Percentiles rank a stretch among this genome's conserved stretches.
phyloP scores from a whole-genome alignment of 192 early-diverging fungal species.

The Umbelopsis isabellina region DNA sequence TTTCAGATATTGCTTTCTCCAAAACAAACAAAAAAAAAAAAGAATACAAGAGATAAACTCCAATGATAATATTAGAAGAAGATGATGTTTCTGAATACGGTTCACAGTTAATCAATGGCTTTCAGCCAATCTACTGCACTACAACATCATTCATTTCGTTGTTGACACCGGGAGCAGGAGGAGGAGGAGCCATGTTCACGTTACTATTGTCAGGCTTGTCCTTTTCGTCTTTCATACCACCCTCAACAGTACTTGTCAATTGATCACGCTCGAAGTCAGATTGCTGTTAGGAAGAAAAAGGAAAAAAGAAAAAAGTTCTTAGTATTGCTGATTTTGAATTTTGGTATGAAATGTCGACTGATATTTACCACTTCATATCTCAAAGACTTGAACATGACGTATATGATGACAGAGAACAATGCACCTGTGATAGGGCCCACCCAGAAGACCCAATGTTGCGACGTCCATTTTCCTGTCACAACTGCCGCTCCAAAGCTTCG shows the following conservation, averaged over 20 bases:
- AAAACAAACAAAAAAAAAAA: too few relatives aligned
- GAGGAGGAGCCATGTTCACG: too few relatives aligned
- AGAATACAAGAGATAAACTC: too few relatives aligned
- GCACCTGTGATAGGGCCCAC: slow-evolving; percentile 54
- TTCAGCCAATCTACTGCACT: too few relatives aligned
- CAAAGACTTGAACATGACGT: slow-evolving; percentile 11
- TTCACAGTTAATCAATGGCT: too few relatives aligned
- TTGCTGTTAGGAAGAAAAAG: not conserved
- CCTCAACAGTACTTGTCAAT: not conserved
- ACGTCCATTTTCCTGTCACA: slow-evolving; percentile 48
- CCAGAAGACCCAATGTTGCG: slow-evolving; percentile 70
- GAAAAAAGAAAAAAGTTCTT: not conserved
- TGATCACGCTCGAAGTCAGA: slow-evolving; percentile 3
- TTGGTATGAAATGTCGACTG: not conserved
- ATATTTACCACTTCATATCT: slow-evolving; percentile 2
- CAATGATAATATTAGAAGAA: too few relatives aligned
- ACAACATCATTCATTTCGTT: too few relatives aligned
- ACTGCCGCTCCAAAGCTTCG: slow-evolving; percentile 63
- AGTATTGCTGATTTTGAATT: not conserved
- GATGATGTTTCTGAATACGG: too few relatives aligned
- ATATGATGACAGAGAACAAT: slow-evolving; percentile 38
- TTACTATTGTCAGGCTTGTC: too few relatives aligned
- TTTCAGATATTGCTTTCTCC: too few relatives aligned
- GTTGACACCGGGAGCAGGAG: too few relatives aligned
- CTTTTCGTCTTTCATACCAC: not conserved